These are phyloP conservation scores for Raphanus hybrid DNA, from an alignment of 441 rosid species.

Conservation along the genomic window DNA sequence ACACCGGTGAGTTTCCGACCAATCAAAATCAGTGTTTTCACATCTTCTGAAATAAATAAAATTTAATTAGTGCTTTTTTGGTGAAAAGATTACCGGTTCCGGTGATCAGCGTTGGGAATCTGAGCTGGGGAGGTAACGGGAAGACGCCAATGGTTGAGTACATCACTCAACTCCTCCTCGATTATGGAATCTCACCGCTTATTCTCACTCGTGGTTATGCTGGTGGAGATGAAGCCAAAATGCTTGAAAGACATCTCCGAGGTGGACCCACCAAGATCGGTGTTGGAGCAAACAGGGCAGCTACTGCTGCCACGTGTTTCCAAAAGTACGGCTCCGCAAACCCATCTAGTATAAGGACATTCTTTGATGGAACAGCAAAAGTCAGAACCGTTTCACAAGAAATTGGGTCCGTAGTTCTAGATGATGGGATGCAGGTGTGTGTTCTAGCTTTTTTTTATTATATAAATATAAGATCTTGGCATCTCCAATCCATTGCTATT, in stretches of 20 bases:
- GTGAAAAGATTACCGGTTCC: constrained; percentile 74
- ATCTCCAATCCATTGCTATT: background rate
- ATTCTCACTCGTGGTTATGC: constrained; percentile 91
- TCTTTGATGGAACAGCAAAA: constrained; percentile 35
- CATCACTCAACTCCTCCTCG: constrained; percentile 57
- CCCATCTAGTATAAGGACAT: constrained; percentile 31
- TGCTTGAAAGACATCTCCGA: constrained; percentile 74
- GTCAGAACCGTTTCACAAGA: constrained; percentile 30
- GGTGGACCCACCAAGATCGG: constrained; percentile 58
- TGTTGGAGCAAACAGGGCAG: constrained; percentile 76
- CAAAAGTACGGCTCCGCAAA: constrained; percentile 60
- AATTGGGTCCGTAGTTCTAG: constrained; percentile 63
- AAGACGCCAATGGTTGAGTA: constrained; percentile 93
- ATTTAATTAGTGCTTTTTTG: background rate
- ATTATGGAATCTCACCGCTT: constrained; percentile 71
- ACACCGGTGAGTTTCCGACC: constrained; percentile 48
- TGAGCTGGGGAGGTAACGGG: constrained; percentile 96
- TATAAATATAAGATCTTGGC: background rate
- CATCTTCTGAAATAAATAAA: background rate
- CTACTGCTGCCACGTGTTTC: constrained; percentile 49
- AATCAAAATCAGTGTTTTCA: background rate
- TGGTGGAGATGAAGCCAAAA: constrained; percentile 92
- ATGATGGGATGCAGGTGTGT: constrained; percentile 94
- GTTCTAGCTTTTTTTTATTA: background rate
- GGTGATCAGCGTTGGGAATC: constrained; percentile 88